Evolutionary conservation across 2,329 filamentous ascomycete species (phyloP), one percentile per base, ranked within the genome.

Genomic region (Colletotrichum sp.): DNA sequence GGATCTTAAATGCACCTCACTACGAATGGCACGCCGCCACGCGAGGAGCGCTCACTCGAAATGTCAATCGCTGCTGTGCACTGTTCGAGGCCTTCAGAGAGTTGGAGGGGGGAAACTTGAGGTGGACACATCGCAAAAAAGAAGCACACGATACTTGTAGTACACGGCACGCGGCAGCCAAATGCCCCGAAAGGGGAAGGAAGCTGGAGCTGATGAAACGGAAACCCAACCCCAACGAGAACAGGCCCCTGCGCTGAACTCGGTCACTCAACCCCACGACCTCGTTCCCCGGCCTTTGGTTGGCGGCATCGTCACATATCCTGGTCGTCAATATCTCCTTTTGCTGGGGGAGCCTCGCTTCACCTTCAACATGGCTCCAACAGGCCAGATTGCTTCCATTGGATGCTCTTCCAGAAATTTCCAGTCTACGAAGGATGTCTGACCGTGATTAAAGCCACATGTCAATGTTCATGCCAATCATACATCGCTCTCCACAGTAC

Each of bases 201-300:
- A 57, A 60, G 57, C n/a, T 72, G 72, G 48, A 67, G 32, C 69
- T 61, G 61, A 67, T 73, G 57, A 75, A 73, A 73, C 72, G 58
- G 52, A 55, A 58, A 70, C 58, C 52, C 67, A 68, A 66, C 70
- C 60, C 67, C 72, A 66, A 66, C 43, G 57, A 64, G 61, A 52
- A 58, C 63, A 57, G 69, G 57, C 28, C 73, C 57, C 69, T 72
- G 63, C 57, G 30, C 32, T 34, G 36, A 48, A 57, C 57, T 63
- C 30, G 52, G 52, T 38, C 38, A 26, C 21, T 65, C 18, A 6
- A 60, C 38, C 34, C 63, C 72, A 74, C 52, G 61, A 61, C 52
- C 58, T 65, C 52, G 63, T n/a, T 70, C 60, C 65, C 74, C 71
- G 21, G 65, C 58, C 32, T 66, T 34, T 71, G 74, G 64, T 74